Evolutionary conservation across 805 yeast genomes (phyloP), one percentile per base, ranked within the genome.

Genomic region (Lipomyces mesembrius): DNA sequence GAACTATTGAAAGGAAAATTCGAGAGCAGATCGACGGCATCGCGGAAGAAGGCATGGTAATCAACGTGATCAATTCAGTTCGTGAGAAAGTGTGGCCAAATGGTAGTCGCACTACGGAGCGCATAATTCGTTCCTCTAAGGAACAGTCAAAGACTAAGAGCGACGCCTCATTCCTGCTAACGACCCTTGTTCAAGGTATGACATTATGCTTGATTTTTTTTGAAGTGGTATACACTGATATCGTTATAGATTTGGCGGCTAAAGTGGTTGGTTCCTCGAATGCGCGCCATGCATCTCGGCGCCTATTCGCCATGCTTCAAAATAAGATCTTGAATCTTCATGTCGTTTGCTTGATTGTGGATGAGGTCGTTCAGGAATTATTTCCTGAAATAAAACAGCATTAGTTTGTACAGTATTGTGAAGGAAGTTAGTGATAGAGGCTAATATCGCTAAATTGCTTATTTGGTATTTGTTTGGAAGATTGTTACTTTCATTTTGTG

Each of bases 231-330:
- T 6, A 25, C 17, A 14, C 17, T 52, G 34, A 52, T 20, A 22
- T 12, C 27, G 12, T 20, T 20, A 25, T 52, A 52, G 96, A 90
- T 63, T 79, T 87, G 0, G 85, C 89, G 63, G 86, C 93, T 14
- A 88, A 84, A 72, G 83, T 92, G 0, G 91, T 93, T 66, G 97
- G 98, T 0, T 75, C 81, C 2, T 76, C 85, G 7, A 88, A 86
- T 68, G 84, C 96, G 2, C 82, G 80, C 62, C 81, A 80, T 65
- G 97, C 97, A 0, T 83, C 89, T 7, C 77, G 78, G 3, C 80
- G 84, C 56, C 61, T 90, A 0, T 89, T 89, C 75, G 83, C 83
- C 11, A 83, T 89, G 85, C 68, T 90, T 4, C 98, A 93, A 75
- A 90, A 91, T 72, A 90, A 87, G 65, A 81, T 82, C 32, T 78